Evolutionary conservation across 108 stramenopile species (phyloP).

Genomic region (Cyclotella baltica): DNA sequence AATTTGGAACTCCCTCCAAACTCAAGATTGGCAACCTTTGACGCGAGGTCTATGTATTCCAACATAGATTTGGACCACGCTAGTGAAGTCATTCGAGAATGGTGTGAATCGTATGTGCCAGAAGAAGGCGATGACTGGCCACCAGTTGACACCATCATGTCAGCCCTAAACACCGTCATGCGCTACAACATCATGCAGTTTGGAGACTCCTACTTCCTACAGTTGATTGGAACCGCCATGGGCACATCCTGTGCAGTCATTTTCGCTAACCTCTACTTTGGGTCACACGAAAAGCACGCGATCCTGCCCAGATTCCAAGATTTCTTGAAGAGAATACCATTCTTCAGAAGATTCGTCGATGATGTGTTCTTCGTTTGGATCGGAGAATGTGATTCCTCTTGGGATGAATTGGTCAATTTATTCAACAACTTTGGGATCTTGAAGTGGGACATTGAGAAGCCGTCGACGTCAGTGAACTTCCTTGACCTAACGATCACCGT

Average conservation of each 20-base stretch:
- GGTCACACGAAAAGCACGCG: constrained; percentile 4
- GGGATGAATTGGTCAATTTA: not conserved
- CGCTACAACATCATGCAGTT: constrained; percentile 19
- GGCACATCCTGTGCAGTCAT: constrained; percentile 26
- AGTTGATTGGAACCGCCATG: constrained; percentile 32
- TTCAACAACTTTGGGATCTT: too few species aligned
- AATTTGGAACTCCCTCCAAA: not conserved
- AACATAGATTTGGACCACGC: constrained; percentile 1
- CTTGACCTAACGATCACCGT: constrained; percentile 16
- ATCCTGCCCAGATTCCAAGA: not conserved
- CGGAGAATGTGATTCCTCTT: not conserved
- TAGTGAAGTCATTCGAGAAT: not conserved
- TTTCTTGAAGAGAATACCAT: not conserved
- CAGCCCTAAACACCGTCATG: constrained; percentile 9
- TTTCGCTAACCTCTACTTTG: constrained; percentile 35
- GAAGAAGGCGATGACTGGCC: not conserved
- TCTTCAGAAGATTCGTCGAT: not conserved
- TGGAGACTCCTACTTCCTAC: constrained; percentile 28
- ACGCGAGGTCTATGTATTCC: not conserved
- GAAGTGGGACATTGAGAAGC: constrained; percentile 3
- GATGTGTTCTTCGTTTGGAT: not conserved
- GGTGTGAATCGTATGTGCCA: not conserved
- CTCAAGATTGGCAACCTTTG: not conserved
- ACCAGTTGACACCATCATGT: not conserved
- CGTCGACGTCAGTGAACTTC: constrained; percentile 1